These are phyloP conservation scores for Penicillium sp. DNA, from an alignment of 2,329 filamentous ascomycete species.

Conservation along the genomic window DNA sequence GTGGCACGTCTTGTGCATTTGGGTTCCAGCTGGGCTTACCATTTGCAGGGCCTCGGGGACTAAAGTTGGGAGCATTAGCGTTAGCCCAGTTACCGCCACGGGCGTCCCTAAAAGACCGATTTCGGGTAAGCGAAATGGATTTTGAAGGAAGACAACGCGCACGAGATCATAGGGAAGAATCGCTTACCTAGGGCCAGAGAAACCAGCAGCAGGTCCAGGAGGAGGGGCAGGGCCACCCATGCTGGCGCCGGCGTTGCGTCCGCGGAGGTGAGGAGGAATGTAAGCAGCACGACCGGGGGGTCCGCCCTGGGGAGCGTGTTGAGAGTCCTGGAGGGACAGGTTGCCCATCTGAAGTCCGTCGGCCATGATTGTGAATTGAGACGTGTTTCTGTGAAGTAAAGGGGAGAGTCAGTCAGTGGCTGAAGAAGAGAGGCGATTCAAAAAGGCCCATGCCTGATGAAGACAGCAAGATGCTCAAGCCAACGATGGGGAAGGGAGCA, in stretches of 20 bases:
- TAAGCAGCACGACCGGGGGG: slow-evolving; percentile 55
- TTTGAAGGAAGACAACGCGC: slow-evolving; percentile 4
- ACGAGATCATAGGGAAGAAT: slow-evolving; percentile 4
- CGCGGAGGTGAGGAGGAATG: slow-evolving; percentile 60
- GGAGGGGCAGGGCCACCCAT: slow-evolving; percentile 36
- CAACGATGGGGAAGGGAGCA: slow-evolving; percentile 3
- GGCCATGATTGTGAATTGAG: slow-evolving; percentile 32
- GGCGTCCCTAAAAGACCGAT: slow-evolving; percentile 21
- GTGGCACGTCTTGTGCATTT: slow-evolving; percentile 24
- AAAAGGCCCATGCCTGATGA: no score
- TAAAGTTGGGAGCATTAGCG: slow-evolving; percentile 55
- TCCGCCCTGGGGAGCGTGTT: slow-evolving; percentile 50
- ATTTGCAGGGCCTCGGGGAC: slow-evolving; percentile 38
- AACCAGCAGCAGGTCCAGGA: slow-evolving; percentile 27
- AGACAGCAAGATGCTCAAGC: background rate
- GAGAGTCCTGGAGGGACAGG: slow-evolving; percentile 53
- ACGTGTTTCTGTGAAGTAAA: slow-evolving; percentile 3
- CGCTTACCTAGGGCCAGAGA: slow-evolving; percentile 32
- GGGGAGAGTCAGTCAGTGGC: slow-evolving; percentile 9
- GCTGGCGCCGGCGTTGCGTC: slow-evolving; percentile 31
- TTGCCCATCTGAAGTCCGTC: slow-evolving; percentile 38
- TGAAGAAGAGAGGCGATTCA: background rate
- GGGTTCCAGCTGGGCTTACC: slow-evolving; percentile 36
- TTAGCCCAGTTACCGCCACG: slow-evolving; percentile 48
- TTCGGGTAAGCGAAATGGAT: slow-evolving; percentile 11